phyloP scores from a whole-genome alignment of 371 early-diverging fungal genomes.

The Lichtheimia ornata region DNA sequence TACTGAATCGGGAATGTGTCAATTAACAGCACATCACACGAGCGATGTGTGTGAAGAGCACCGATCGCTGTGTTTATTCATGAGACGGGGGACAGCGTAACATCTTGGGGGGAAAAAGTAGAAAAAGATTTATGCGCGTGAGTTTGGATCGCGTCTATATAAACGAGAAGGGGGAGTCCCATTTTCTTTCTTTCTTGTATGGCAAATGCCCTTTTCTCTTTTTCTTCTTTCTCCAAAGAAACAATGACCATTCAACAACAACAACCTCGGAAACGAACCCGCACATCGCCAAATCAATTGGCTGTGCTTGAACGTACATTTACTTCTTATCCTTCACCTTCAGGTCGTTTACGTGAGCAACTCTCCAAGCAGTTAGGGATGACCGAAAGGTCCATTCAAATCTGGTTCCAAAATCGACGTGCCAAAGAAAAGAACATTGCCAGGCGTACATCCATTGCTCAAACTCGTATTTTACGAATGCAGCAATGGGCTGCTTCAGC shows the following conservation, averaged over 20 bases:
- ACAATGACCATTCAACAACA: constrained; percentile 36
- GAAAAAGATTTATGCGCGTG: too few relatives aligned
- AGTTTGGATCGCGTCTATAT: too few relatives aligned
- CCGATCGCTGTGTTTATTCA: too few relatives aligned
- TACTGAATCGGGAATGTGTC: constrained; percentile 16
- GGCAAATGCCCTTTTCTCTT: background rate
- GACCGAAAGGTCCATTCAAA: constrained; percentile 89
- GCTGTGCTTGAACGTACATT: constrained; percentile 73
- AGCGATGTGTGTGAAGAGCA: background rate
- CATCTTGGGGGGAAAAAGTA: too few relatives aligned
- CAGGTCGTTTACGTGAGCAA: constrained; percentile 78
- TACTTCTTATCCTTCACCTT: constrained; percentile 69
- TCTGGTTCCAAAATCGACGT: constrained; percentile 99
- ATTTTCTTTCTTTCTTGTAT: too few relatives aligned
- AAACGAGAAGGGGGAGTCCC: too few relatives aligned
- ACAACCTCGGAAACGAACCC: constrained; percentile 62
- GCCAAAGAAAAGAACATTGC: constrained; percentile 84
- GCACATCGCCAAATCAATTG: constrained; percentile 74
- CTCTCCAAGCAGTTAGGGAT: constrained; percentile 86
- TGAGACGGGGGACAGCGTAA: too few relatives aligned
- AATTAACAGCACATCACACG: constrained; percentile 18
- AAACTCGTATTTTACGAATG: constrained; percentile 44
- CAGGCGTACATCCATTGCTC: constrained; percentile 49
- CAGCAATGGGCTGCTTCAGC: constrained; percentile 45
- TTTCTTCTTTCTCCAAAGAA: background rate